phyloP scores from a whole-genome alignment of 805 yeast species.

The Hyphopichia homilentoma region DNA sequence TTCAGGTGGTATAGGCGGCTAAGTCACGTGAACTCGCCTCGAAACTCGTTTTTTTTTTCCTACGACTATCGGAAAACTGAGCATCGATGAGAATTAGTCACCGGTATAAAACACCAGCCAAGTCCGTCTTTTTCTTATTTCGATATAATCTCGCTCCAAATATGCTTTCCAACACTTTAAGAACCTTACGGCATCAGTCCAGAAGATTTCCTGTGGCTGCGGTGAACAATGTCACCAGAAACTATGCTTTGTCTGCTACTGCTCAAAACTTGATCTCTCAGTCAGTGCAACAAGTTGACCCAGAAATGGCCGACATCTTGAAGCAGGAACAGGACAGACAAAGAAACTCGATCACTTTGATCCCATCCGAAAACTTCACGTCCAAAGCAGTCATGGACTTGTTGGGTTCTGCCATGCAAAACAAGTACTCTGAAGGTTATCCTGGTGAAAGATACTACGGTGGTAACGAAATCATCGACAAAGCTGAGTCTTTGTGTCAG shows the following conservation, averaged over 20 bases:
- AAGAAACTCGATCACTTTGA: slow-evolving; percentile 86
- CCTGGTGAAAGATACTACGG: slow-evolving; percentile 99
- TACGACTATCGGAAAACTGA: too few species aligned
- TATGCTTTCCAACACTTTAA: slow-evolving; percentile 29
- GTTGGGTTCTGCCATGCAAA: slow-evolving; percentile 95
- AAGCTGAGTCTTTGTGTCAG: slow-evolving; percentile 90
- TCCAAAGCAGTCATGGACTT: slow-evolving; percentile 95
- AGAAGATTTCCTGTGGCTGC: slow-evolving; percentile 8
- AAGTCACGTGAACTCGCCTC: too few species aligned
- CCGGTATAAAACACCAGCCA: too few species aligned
- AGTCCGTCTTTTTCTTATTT: not conserved
- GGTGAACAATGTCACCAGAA: slow-evolving; percentile 14
- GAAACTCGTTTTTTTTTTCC: too few species aligned
- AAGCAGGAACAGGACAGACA: slow-evolving; percentile 86
- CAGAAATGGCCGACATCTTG: slow-evolving; percentile 71
- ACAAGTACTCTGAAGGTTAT: slow-evolving; percentile 98
- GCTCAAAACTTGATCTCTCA: slow-evolving; percentile 67
- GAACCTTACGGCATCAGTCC: slow-evolving; percentile 20
- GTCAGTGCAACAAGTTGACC: slow-evolving; percentile 63
- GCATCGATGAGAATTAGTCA: too few species aligned
- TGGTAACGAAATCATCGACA: slow-evolving; percentile 95
- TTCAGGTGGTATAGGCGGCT: too few species aligned
- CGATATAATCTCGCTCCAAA: not conserved
- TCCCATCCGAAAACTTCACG: slow-evolving; percentile 97
- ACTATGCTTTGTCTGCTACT: slow-evolving; percentile 63